Conservation (phyloP, 257 asterid genomes). For the Penstemon newberryi region DNA sequence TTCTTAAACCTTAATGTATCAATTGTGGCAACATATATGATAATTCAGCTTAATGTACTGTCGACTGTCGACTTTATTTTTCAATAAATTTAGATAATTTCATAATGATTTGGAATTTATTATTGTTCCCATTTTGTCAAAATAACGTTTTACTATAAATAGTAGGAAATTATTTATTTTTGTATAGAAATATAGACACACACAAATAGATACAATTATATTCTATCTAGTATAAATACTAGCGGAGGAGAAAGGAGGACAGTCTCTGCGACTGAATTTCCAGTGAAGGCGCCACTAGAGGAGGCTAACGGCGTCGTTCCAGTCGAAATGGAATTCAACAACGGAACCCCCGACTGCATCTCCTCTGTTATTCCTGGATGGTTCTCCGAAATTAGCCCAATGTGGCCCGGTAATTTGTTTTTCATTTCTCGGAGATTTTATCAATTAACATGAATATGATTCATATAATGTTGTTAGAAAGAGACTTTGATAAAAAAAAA, state of each 20-base stretch:
- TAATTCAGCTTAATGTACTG: too few relatives aligned
- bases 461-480: too few relatives aligned
- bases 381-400: slow-evolving; percentile 94
- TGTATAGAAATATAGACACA: slow-evolving; percentile 10
- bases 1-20: too few relatives aligned
- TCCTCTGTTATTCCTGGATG: slow-evolving; percentile 86
- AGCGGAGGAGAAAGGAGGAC: neutral
- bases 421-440: too few relatives aligned
- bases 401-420: slow-evolving; percentile 73
- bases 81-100: too few relatives aligned
- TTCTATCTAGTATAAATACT: neutral
- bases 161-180: too few relatives aligned
- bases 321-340: slow-evolving; percentile 49
- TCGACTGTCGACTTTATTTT: too few relatives aligned
- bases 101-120: too few relatives aligned
- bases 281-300: slow-evolving; percentile 38
- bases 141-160: neutral
- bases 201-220: neutral
- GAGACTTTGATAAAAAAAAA: too few relatives aligned
- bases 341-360: slow-evolving; percentile 30
- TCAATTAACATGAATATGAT: too few relatives aligned
- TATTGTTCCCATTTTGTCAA: too few relatives aligned
- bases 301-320: slow-evolving; percentile 38
- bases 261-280: slow-evolving; percentile 29
- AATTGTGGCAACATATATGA: too few relatives aligned